Conservation (phyloP, 73 alveolate species). For the Paramecium pentaurelia region DNA sequence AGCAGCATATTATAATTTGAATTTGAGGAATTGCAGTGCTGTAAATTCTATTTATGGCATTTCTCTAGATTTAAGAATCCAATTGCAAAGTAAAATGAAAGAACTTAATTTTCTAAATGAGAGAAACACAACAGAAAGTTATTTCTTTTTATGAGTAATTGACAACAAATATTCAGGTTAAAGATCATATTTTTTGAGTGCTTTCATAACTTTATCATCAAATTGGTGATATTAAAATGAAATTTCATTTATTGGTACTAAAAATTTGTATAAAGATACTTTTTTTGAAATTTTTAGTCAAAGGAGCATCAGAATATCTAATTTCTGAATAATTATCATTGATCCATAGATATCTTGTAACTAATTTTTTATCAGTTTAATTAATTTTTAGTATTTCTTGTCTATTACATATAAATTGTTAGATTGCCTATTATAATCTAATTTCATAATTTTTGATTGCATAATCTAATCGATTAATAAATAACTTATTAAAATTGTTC, state of each 20-base stretch:
- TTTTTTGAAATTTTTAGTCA: neutral
- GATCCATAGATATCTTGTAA: neutral
- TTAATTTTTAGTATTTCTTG: neutral
- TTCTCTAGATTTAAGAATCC: neutral
- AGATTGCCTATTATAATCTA: neutral
- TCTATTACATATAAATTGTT: neutral
- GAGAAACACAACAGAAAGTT: neutral
- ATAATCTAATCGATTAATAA: neutral
- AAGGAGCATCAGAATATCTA: conserved; percentile 20
- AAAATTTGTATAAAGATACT: neutral
- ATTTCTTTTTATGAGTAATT: neutral
- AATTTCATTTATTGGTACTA: neutral
- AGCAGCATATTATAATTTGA: neutral
- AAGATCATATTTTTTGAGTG: neutral
- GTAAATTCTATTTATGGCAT: neutral
- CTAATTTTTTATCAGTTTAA: neutral
- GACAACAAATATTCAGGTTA: neutral
- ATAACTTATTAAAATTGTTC: neutral
- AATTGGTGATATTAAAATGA: neutral
- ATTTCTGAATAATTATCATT: neutral
- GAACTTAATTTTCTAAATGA: neutral
- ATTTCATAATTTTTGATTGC: conserved; percentile 1
- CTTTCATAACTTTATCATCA: neutral
- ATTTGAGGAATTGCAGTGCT: neutral
- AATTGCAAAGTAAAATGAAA: neutral